Evolutionary conservation across 169 alveolate genomes (phyloP).

Genomic region (Plasmodium inui): DNA sequence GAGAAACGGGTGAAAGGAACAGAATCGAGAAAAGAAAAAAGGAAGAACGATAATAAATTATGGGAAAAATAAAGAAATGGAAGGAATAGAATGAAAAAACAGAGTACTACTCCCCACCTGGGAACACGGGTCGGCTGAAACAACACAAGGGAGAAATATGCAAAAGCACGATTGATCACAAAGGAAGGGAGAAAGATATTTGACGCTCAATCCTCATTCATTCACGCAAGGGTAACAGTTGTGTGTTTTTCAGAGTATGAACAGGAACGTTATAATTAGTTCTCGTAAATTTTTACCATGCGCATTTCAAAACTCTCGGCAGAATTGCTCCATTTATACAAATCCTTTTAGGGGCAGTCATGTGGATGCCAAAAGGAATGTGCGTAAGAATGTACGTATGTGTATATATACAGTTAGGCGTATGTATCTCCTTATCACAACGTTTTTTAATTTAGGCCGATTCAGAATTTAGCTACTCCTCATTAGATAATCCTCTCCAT

Average conservation of each 20-base stretch:
- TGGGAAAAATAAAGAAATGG: no score
- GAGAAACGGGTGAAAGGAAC: neutral
- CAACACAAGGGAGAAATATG: neutral
- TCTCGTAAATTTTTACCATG: neutral
- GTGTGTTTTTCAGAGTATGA: neutral
- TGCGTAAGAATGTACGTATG: neutral
- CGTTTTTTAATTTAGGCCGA: neutral
- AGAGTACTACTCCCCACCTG: neutral
- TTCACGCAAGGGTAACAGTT: neutral
- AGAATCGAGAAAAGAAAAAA: neutral
- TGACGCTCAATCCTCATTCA: neutral
- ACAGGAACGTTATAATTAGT: neutral
- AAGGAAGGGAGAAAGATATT: neutral
- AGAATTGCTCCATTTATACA: neutral
- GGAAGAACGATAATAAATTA: no score
- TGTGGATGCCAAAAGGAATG: neutral
- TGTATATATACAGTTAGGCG: neutral
- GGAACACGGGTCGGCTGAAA: neutral
- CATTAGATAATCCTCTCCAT: neutral
- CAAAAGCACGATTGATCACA: neutral
- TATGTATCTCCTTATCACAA: neutral
- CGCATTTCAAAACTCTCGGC: neutral
- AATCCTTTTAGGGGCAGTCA: neutral
- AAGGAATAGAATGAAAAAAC: no score
- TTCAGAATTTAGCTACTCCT: neutral